Evolutionary conservation across 2,329 filamentous ascomycete genomes (phyloP).

Genomic region (Cladophialophora carrionii): DNA sequence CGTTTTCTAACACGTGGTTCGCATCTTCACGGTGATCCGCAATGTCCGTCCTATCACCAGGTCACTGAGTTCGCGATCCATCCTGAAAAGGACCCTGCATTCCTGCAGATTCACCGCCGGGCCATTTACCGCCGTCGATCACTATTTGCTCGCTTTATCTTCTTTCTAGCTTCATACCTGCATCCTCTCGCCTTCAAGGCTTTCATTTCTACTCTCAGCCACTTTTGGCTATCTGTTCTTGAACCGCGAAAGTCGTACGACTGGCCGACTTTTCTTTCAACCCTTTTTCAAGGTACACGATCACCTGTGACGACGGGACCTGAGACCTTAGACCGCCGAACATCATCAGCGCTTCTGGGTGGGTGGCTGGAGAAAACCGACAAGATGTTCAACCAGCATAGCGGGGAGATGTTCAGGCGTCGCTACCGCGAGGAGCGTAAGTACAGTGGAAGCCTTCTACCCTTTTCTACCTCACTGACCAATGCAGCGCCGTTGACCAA

Average conservation of each 20-base stretch:
- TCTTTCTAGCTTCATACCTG: conserved; percentile 7
- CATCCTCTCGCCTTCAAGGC: conserved; percentile 4
- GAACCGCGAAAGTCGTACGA: neutral
- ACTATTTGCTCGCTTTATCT: conserved; percentile 10
- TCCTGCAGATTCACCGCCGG: conserved; percentile 4
- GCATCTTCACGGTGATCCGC: conserved; percentile 6
- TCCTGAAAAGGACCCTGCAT: neutral
- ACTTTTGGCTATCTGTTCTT: neutral
- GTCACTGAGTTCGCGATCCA: neutral
- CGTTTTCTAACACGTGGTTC: conserved; percentile 6
- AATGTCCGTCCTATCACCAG: conserved; percentile 1
- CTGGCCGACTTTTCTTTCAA: neutral
- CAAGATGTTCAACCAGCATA: conserved; percentile 32
- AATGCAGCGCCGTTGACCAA: conserved; percentile 12
- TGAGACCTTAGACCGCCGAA: neutral
- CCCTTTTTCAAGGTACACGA: neutral
- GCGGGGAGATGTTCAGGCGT: conserved; percentile 28
- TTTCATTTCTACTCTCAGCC: neutral
- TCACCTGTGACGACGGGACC: neutral
- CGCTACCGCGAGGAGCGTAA: conserved; percentile 27
- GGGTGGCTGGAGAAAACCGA: neutral
- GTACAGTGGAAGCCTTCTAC: neutral
- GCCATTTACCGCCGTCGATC: conserved; percentile 8
- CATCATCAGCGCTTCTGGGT: neutral
- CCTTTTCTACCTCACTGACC: conserved; percentile 6